phyloP scores from a whole-genome alignment of 495 filamentous ascomycete genomes.

The Xylaria bambusicola region DNA sequence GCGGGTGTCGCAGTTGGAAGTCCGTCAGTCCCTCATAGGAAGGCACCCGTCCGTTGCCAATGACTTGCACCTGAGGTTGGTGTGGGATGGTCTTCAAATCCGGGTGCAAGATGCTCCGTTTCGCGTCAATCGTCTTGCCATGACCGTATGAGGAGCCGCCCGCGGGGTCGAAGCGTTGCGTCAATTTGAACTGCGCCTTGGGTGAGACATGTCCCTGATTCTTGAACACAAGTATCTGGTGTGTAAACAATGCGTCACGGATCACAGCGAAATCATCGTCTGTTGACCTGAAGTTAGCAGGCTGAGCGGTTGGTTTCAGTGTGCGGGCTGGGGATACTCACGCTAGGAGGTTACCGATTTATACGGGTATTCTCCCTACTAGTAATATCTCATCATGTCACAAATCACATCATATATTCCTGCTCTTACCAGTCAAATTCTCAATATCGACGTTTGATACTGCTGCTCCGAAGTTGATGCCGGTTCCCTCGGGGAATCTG shows the following conservation, averaged over 20 bases:
- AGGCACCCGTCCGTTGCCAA: constrained; percentile 68
- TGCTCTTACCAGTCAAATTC: constrained; percentile 56
- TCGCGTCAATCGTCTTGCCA: constrained; percentile 66
- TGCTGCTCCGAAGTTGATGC: constrained; percentile 60
- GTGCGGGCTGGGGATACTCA: constrained; percentile 36
- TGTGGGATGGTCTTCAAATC: constrained; percentile 77
- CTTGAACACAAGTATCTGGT: constrained; percentile 70
- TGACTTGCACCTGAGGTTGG: constrained; percentile 77
- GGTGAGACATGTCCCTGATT: constrained; percentile 62
- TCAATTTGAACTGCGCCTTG: constrained; percentile 69
- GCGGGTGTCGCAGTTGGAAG: constrained; percentile 68
- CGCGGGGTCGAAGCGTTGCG: constrained; percentile 66
- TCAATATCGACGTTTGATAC: constrained; percentile 60
- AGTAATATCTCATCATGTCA: constrained; percentile 18
- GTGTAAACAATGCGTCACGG: constrained; percentile 59
- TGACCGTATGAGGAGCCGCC: constrained; percentile 66
- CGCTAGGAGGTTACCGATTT: constrained; percentile 58
- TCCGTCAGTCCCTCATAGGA: constrained; percentile 68
- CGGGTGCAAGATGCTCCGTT: constrained; percentile 70
- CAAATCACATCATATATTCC: constrained; percentile 16
- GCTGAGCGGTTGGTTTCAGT: constrained; percentile 1
- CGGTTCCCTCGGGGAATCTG: constrained; percentile 42
- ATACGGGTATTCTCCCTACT: constrained; percentile 53
- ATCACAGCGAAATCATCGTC: constrained; percentile 62
- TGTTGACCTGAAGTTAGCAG: constrained; percentile 24